Evolutionary conservation across 345 rosid genomes (phyloP).

Genomic region (Rhodomyrtus tomentosa): DNA sequence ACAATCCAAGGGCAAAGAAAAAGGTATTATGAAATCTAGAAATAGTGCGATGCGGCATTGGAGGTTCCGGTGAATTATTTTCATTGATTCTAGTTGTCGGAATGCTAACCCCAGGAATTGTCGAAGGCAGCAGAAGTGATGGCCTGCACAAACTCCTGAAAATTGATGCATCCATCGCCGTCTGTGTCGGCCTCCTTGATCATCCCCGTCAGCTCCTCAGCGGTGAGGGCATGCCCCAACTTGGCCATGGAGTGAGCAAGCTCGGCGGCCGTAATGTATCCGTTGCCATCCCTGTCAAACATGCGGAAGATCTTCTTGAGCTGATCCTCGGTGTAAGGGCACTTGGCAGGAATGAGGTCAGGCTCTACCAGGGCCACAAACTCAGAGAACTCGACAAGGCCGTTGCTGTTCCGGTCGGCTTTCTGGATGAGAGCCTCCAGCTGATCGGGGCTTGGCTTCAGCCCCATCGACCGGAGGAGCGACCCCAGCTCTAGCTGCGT

Average conservation of each 20-base stretch:
- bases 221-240: conserved; percentile 64
- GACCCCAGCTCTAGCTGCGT: conserved; percentile 84
- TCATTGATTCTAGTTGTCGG: not conserved
- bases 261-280: conserved; percentile 67
- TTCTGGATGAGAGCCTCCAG: conserved; percentile 54
- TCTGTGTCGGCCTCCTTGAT: conserved; percentile 81
- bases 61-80: not conserved
- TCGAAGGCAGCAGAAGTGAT: conserved; percentile 82
- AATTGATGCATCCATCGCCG: conserved; percentile 76
- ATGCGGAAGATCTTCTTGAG: conserved; percentile 46
- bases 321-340: conserved; percentile 68
- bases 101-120: conserved; percentile 54
- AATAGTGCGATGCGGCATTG: not conserved
- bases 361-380: conserved; percentile 70
- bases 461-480: conserved; percentile 59
- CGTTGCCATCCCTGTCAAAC: conserved; percentile 69
- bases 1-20: not conserved
- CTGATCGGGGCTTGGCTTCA: conserved; percentile 65
- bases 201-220: conserved; percentile 79
- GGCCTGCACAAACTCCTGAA: conserved; percentile 67
- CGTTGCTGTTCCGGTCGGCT: conserved; percentile 65
- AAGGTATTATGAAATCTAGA: not conserved
- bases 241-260: conserved; percentile 84
- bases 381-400: conserved; percentile 72
- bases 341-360: conserved; percentile 43